A percentile compares a stretch with the other conserved stretches of the same genome.
phyloP scores from a whole-genome alignment of 768 basidiomycete species.

The Collybiopsis confluens region DNA sequence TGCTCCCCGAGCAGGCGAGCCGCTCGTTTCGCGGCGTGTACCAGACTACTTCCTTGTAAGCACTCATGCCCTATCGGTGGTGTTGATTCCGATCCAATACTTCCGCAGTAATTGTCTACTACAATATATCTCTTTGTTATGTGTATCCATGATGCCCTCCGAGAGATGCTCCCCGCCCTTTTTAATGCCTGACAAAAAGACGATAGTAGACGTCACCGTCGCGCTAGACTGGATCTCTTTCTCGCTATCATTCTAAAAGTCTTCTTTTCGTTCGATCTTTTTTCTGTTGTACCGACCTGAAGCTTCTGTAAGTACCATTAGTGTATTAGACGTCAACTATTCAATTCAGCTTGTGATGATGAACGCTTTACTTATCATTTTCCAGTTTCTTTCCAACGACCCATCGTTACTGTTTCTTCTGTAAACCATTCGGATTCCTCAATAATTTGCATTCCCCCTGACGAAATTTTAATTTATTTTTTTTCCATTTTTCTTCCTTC shows the following conservation, averaged over 20 bases:
- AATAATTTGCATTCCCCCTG: neutral
- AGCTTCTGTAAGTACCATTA: neutral
- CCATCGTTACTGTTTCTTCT: neutral
- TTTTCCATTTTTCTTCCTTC: neutral
- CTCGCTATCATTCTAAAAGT: neutral
- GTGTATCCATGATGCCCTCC: conserved; percentile 11
- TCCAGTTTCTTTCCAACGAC: neutral
- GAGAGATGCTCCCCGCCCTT: conserved; percentile 10
- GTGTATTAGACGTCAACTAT: neutral
- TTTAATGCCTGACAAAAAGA: conserved; percentile 4
- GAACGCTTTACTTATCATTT: too few relatives aligned
- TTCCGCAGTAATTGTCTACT: conserved; percentile 11
- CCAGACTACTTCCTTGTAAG: conserved; percentile 91
- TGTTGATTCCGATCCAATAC: conserved; percentile 9
- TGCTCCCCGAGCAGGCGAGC: conserved; percentile 97
- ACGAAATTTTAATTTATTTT: neutral
- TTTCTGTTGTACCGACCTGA: neutral
- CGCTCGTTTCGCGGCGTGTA: conserved; percentile 92
- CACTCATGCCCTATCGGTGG: conserved; percentile 12
- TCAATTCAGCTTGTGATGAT: neutral
- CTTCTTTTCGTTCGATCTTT: neutral
- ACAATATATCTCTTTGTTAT: conserved; percentile 2
- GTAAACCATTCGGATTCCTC: neutral
- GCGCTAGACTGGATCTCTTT: neutral
- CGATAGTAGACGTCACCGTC: neutral